Conservation (phyloP, 306 rosid genomes). For the Erythrophleum fordii region DNA sequence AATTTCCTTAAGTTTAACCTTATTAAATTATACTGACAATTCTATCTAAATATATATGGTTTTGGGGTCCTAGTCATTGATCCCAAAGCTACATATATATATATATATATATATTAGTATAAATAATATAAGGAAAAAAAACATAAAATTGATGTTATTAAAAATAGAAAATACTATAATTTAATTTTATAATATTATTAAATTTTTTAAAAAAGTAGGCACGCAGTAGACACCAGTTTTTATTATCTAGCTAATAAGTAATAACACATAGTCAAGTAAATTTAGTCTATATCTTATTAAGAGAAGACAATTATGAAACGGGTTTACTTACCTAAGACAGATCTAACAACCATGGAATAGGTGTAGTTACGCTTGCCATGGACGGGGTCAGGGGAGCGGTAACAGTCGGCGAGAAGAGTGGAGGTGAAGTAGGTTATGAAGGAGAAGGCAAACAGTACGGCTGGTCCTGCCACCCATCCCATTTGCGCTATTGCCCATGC, state of each 20-base stretch:
- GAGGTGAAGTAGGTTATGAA: constrained; percentile 90
- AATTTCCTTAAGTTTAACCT: too few relatives aligned
- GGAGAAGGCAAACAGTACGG: constrained; percentile 81
- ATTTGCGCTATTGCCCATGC: constrained; percentile 95
- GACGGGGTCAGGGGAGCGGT: constrained; percentile 86
- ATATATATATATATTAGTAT: too few relatives aligned
- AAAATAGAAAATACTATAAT: too few relatives aligned
- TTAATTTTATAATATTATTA: too few relatives aligned
- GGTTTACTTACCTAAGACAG: constrained; percentile 70
- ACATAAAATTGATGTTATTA: too few relatives aligned
- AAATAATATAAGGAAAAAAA: too few relatives aligned
- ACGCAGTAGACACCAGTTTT: too few relatives aligned
- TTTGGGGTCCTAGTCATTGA: neutral
- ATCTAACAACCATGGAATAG: constrained; percentile 80
- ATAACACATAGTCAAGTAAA: neutral
- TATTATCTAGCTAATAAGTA: too few relatives aligned
- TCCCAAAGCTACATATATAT: neutral
- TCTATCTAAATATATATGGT: too few relatives aligned
- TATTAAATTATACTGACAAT: too few relatives aligned
- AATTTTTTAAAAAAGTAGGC: too few relatives aligned
- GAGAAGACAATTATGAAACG: neutral
- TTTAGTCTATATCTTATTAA: neutral
- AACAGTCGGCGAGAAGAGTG: constrained; percentile 85
- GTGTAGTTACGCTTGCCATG: constrained; percentile 88
- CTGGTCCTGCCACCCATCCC: constrained; percentile 96